A percentile compares a stretch with the other conserved stretches of the same genome.
Evolutionary conservation across 352 stramenopile species (phyloP).

Genomic region (Pythium aquatile): DNA sequence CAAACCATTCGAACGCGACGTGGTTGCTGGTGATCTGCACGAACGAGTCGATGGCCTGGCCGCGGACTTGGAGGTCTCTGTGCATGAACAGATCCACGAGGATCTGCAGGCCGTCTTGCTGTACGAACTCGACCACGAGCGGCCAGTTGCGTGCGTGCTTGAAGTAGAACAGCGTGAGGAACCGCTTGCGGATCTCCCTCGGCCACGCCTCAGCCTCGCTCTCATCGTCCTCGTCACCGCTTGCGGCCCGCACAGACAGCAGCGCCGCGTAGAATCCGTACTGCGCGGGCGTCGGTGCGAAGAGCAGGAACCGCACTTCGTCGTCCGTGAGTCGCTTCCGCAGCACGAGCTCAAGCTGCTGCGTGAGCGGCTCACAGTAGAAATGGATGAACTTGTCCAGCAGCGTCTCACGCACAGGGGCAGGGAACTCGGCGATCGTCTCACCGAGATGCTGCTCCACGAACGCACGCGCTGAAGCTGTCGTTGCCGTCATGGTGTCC

Average conservation of each 20-base stretch:
- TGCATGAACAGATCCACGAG: conserved; percentile 34
- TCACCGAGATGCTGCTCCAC: conserved; percentile 22
- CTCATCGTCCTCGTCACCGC: background rate
- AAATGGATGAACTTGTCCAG: conserved; percentile 29
- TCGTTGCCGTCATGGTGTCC: background rate
- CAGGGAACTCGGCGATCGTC: conserved; percentile 26
- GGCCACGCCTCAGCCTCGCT: conserved; percentile 9
- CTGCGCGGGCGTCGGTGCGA: conserved; percentile 27
- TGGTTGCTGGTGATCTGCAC: conserved; percentile 42
- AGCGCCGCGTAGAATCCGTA: conserved; percentile 31
- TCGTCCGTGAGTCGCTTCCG: conserved; percentile 40
- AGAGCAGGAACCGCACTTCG: conserved; percentile 38
- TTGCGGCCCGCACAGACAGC: conserved; percentile 16
- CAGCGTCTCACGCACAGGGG: conserved; percentile 25
- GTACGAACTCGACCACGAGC: conserved; percentile 35
- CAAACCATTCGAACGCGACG: conserved; percentile 41
- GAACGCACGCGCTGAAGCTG: conserved; percentile 11
- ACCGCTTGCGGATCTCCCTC: conserved; percentile 31
- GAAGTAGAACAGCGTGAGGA: conserved; percentile 41
- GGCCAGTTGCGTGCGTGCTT: conserved; percentile 39
- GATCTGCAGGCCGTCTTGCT: conserved; percentile 30
- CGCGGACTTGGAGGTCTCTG: conserved; percentile 35
- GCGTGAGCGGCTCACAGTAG: conserved; percentile 27
- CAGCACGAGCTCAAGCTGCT: conserved; percentile 36
- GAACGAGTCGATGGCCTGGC: conserved; percentile 42